These are phyloP conservation scores for Agroathelia rolfsii DNA, from an alignment of 1,284 basidiomycete species.

Conservation along the genomic window DNA sequence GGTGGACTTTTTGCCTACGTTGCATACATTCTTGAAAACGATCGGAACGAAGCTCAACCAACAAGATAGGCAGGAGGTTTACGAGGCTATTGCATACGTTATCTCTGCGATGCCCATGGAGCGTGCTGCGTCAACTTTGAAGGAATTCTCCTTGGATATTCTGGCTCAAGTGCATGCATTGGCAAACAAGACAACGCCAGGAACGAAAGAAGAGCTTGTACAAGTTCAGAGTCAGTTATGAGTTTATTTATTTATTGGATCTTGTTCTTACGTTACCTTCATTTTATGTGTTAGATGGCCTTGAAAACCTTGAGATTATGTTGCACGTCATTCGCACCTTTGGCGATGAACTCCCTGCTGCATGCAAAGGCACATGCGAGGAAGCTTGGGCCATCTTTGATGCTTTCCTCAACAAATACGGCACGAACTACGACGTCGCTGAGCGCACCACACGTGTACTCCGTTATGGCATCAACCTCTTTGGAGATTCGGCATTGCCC, in stretches of 20 bases:
- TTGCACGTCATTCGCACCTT: constrained; percentile 73
- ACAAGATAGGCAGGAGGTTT: constrained; percentile 86
- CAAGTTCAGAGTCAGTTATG: constrained; percentile 50
- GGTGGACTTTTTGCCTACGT: constrained; percentile 83
- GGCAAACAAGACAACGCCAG: constrained; percentile 35
- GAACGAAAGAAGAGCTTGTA: constrained; percentile 56
- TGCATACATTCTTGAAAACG: constrained; percentile 81
- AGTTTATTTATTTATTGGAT: constrained; percentile 6
- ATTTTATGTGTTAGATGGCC: constrained; percentile 40
- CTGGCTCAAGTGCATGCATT: constrained; percentile 60
- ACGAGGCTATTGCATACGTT: constrained; percentile 92
- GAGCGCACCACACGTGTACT: constrained; percentile 86
- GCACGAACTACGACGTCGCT: constrained; percentile 69
- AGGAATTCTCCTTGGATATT: constrained; percentile 75
- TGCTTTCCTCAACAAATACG: constrained; percentile 70
- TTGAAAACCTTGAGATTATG: constrained; percentile 88
- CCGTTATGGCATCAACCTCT: constrained; percentile 77
- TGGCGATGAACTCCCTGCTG: constrained; percentile 69
- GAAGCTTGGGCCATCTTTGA: constrained; percentile 85
- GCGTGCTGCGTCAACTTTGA: constrained; percentile 74
- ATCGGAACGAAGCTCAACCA: constrained; percentile 73
- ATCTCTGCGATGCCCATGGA: constrained; percentile 88
- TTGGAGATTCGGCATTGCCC: constrained; percentile 57
- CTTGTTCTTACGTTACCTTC: constrained; percentile 13
- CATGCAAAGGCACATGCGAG: constrained; percentile 71